Evolutionary conservation across 1,284 basidiomycete species (phyloP), one percentile per base, ranked within the genome.

Genomic region (Cutaneotrichosporon mucoides): DNA sequence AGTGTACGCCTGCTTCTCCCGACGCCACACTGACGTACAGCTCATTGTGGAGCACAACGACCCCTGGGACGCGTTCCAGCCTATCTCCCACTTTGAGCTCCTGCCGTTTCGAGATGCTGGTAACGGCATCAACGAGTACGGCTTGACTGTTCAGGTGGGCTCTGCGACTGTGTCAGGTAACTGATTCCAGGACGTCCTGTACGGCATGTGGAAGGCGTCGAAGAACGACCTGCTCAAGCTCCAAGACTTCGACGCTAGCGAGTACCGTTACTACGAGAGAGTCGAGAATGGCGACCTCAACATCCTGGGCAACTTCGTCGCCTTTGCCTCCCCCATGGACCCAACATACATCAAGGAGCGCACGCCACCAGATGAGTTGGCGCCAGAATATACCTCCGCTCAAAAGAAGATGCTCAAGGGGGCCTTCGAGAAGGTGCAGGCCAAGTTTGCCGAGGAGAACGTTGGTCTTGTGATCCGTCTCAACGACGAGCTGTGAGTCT

Each of bases 251-350:
- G 80, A 83, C 60, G 63, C 80, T 1, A 59, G 64, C n/a, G 59
- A 56, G 13, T 79, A 79, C 59, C 92, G 95, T 75, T 88, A 84
- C 74, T 97, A 93, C 73, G 95, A 96, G 77, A 92, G 91, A 73
- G 91, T 94, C 38, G 88, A 92, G 80, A 93, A 96, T 71, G 96
- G 96, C 5, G 96, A 99, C 76, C 94, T 95, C 87, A 99, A 99
- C 73, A 92, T 97, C 76, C 90, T 92, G 11, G 77, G 76, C 5
- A 45, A 55, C 84, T 95, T 94, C 75, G 90, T 99, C 66, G 94
- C 96, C 8, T 98, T 99, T 70, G 96, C 96, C 1, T 94, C 90
- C 0, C 96, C 95, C 0, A 85, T 91, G 61, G 93, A 77, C 49
- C 41, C 59, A 10, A 38, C 38, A 15, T 76, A 70, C 66, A 58